Conservation (phyloP, 2,329 filamentous ascomycete species). For the Venturia effusa region DNA sequence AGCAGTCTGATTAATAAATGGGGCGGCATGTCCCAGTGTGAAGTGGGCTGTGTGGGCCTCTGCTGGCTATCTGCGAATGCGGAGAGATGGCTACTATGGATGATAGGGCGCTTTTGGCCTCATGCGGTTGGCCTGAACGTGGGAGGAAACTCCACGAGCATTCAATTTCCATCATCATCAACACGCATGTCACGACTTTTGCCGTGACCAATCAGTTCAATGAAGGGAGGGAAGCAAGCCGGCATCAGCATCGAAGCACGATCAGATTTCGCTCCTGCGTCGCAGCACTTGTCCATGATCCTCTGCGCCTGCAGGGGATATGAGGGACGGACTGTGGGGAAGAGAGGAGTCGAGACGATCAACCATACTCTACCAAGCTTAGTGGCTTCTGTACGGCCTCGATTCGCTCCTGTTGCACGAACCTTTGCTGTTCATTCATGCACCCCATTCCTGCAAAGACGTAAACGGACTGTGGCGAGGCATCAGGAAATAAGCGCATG, state of each 20-base stretch:
- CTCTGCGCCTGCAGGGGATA: neutral
- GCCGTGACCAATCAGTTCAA: neutral
- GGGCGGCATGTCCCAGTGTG: neutral
- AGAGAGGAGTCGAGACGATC: neutral
- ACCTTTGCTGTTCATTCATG: no score
- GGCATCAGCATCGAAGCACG: neutral
- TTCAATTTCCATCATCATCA: neutral
- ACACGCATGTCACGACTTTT: neutral
- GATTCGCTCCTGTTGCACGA: no score
- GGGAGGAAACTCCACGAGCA: neutral
- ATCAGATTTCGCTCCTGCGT: slow-evolving; percentile 1
- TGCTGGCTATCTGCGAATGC: neutral
- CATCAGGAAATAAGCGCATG: neutral
- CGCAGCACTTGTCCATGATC: neutral
- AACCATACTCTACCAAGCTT: neutral
- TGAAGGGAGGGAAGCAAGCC: neutral
- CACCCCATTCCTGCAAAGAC: no score
- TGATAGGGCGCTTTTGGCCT: neutral
- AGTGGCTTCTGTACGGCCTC: neutral
- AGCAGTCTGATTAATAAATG: neutral
- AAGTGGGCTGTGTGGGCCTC: neutral
- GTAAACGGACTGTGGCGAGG: neutral
- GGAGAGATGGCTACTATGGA: no score
- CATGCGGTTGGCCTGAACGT: neutral
- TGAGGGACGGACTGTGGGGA: neutral